Base-by-base conservation (phyloP, 352 stramenopile genomes). In the Thalassiosira pacifica region DNA sequence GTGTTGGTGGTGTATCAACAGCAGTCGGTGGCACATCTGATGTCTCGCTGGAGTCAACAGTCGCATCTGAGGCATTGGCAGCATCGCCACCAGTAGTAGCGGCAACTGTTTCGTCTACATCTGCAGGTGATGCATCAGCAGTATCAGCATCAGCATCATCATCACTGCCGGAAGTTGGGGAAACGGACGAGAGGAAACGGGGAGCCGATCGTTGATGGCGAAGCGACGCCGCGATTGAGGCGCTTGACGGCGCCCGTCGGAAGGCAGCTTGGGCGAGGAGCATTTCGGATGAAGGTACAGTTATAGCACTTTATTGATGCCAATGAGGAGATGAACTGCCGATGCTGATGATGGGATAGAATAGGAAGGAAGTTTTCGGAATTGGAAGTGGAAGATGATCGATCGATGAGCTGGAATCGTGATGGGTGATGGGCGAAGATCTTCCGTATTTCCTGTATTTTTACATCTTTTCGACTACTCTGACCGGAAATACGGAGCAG, bases 111-210 rank as follows among this genome's bases (percentile, higher is more conserved):
- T 78, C 70, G 1, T 68, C 32, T 60, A 29, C 55, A 42, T 42
- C 18, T 19, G 59, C 70, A 52, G 65, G 32, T 22, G 10, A 55
- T 71, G 55, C 55, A 64, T 64, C 55, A 11, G 24, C 55, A 19
- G 5, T 26, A 37, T 27, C 55, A 64, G 0, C 65, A 11, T 79
- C 61, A 31, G 48, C 26, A 48, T 65, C 67, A 63, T 68, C 59
- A 53, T 63, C 74, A 31, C 34, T 27, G n/a, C 19, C 13, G 24
- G 60, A 31, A 32, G 63, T 76, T 24, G 64, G 27, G 32, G 65
- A 61, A 32, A 67, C 60, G 29, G 42, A 67, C 1, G 75, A 82
- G 37, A 82, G 31, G 52, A 75, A 75, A n/a, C 66, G 75, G 8
- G 65, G 31, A 48, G 37, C 6, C 13, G 37, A 48, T 48, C 37